Evolutionary conservation across 495 filamentous ascomycete species (phyloP), one percentile per base, ranked within the genome.

Genomic region (Echria macrotheca): DNA sequence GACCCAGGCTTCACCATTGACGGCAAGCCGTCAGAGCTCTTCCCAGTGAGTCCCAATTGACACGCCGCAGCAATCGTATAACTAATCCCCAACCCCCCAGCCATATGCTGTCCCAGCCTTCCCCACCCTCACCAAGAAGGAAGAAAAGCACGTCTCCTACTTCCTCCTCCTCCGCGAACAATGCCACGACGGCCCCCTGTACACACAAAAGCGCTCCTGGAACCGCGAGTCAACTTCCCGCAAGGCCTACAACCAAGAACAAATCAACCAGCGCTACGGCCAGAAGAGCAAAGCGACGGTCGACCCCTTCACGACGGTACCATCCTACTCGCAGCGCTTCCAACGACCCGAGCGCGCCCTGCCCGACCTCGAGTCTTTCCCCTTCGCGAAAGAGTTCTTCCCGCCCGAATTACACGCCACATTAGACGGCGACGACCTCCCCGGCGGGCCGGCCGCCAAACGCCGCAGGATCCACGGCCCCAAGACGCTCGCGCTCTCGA

Each of bases 401-500:
- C 77, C 77, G 0, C 53, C 69, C 39, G 77, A 80, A 52, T 67
- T 80, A 5, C 74, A 73, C 64, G 59, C 59, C 9, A 73, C 74
- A 11, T 59, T 80, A 1, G 73, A 77, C 21, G 73, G 75, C 19
- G 60, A 63, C 0, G 68, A 74, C 14, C 46, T 58, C 36, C 36
- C 53, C 8, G 25, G 40, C 18, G 42, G 57, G 1, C 49, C 54
- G 14, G 38, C 44, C 0, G 29, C 31, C 10, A 66, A 62, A 19
- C 42, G 64, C 18, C 65, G 69, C 32, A 65, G 49, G 24, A 50
- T 47, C 1, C 6, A 6, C 28, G 57, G 52, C 4, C 46, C 53
- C 2, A 66, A 70, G 49, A 57, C 55, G 11, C 42, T 61, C 3
- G 64, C 58, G 4, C 35, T 74, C 22, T 59, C 57, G 7, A 64